Evolutionary conservation across 768 basidiomycete species (phyloP).

Genomic region (Boletus sp.): DNA sequence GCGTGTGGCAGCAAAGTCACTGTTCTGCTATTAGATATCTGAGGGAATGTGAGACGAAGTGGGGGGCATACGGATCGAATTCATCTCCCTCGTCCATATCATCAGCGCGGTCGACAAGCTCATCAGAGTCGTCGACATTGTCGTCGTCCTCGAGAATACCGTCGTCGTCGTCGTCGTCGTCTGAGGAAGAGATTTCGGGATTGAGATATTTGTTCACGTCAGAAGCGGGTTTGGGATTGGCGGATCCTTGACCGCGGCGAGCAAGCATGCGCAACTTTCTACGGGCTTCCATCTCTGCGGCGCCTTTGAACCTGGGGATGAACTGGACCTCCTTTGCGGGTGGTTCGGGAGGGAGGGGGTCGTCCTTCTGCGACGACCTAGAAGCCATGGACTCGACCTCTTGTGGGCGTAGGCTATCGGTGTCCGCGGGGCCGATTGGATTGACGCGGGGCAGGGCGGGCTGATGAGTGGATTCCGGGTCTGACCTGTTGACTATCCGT

Average conservation of each 20-base stretch:
- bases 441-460: constrained; percentile 10
- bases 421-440: constrained; percentile 7
- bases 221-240: constrained; percentile 22
- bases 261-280: constrained; percentile 64
- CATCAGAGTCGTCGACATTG: constrained; percentile 50
- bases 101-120: constrained; percentile 43
- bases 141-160: constrained; percentile 47
- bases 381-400: constrained; percentile 6
- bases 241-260: constrained; percentile 41
- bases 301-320: constrained; percentile 75
- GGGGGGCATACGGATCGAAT: constrained; percentile 69
- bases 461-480: not conserved
- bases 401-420: constrained; percentile 6
- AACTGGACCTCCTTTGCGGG: constrained; percentile 56
- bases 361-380: constrained; percentile 7
- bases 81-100: constrained; percentile 68
- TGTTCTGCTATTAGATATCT: constrained; percentile 24
- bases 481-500: constrained; percentile 6
- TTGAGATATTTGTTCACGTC: constrained; percentile 41
- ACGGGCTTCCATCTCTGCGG: constrained; percentile 82
- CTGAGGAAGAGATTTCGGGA: constrained; percentile 47
- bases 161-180: constrained; percentile 51
- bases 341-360: constrained; percentile 27
- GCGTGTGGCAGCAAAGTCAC: constrained; percentile 66
- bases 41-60: not conserved